Evolutionary conservation across 73 alveolate genomes (phyloP), one percentile per base, ranked within the genome.

Genomic region (Paramecium sexaurelia): DNA sequence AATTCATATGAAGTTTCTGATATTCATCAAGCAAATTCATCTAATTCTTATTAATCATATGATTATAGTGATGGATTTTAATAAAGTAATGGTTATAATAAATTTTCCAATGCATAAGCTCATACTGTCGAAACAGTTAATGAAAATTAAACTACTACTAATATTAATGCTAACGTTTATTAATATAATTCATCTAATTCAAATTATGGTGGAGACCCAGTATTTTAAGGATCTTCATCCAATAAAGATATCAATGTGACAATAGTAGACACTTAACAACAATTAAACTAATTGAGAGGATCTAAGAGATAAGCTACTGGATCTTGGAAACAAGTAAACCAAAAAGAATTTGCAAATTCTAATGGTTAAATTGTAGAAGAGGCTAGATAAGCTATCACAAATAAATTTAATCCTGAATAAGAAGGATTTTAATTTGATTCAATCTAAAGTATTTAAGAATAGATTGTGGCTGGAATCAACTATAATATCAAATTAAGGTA

Each of bases 361-460:
- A 61, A 61, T 61, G 39, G 29, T 26, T 22, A 29, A 61, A 61
- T 61, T 11, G 15, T 32, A 11, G 83, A 61, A 61, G 86, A 71
- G 7, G 86, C 86, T 71, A 71, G 37, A 33, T 71, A 35, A 37
- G 66, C 86, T 5, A 40, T 71, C 7, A 71, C 9, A 11, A 20
- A 29, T 11, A 71, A 71, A 71, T 71, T 33, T 36, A 35, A 71
- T 35, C 86, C 86, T 27, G 29, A 37, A 17, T 1, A 71, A 71
- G 86, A 71, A 71, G 86, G 86, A 33, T 71, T 10, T 24, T 32
- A 71, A 71, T 71, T 71, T 71, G 86, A 71, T 71, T 32, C 37
- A 35, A 37, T 71, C 1, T 35, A 1, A 3, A 37, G 56, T 36
- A 36, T 71, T 5, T 2, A 17, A 33, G 86, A 71, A 71, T 71